Percentiles rank a stretch among this genome's conserved stretches.
These are phyloP conservation scores for Colletotrichum brevisporum DNA, from an alignment of 2,329 filamentous ascomycete genomes.

Conservation along the genomic window DNA sequence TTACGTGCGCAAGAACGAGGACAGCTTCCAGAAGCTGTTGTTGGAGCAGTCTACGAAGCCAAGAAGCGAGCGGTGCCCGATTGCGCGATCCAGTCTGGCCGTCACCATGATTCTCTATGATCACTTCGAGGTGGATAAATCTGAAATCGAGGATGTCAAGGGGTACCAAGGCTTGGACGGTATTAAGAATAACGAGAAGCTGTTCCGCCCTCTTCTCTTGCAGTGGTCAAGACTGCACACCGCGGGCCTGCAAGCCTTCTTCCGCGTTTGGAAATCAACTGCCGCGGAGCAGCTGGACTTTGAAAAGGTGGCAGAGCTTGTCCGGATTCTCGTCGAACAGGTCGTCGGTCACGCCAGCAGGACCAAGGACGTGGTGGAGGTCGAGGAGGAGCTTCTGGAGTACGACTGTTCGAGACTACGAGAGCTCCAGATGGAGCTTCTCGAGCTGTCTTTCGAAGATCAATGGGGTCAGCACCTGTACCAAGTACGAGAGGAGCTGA, in stretches of 20 bases:
- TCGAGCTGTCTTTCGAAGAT: slow-evolving; percentile 93
- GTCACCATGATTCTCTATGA: slow-evolving; percentile 93
- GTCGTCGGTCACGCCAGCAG: slow-evolving; percentile 87
- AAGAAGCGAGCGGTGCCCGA: slow-evolving; percentile 81
- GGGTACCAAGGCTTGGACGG: slow-evolving; percentile 82
- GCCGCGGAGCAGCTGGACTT: slow-evolving; percentile 90
- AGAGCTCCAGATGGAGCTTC: slow-evolving; percentile 91
- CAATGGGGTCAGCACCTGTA: slow-evolving; percentile 92
- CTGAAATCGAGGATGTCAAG: slow-evolving; percentile 83
- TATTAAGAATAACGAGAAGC: slow-evolving; percentile 83
- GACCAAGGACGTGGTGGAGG: slow-evolving; percentile 85
- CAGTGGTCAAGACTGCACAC: slow-evolving; percentile 95
- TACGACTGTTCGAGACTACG: slow-evolving; percentile 85
- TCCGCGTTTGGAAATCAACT: slow-evolving; percentile 93
- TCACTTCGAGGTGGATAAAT: slow-evolving; percentile 93
- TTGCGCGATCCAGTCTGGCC: slow-evolving; percentile 88
- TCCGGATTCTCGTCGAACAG: slow-evolving; percentile 90
- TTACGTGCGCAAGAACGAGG: slow-evolving; percentile 92
- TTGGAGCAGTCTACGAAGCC: slow-evolving; percentile 88
- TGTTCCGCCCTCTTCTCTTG: slow-evolving; percentile 88
- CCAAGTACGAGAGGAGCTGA: slow-evolving; percentile 91
- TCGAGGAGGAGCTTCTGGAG: slow-evolving; percentile 90
- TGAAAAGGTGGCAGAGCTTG: slow-evolving; percentile 91
- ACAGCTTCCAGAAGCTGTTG: slow-evolving; percentile 91
- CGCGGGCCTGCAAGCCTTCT: slow-evolving; percentile 86